phyloP scores from a whole-genome alignment of 2,329 filamentous ascomycete species.

The Penicillium sp. region DNA sequence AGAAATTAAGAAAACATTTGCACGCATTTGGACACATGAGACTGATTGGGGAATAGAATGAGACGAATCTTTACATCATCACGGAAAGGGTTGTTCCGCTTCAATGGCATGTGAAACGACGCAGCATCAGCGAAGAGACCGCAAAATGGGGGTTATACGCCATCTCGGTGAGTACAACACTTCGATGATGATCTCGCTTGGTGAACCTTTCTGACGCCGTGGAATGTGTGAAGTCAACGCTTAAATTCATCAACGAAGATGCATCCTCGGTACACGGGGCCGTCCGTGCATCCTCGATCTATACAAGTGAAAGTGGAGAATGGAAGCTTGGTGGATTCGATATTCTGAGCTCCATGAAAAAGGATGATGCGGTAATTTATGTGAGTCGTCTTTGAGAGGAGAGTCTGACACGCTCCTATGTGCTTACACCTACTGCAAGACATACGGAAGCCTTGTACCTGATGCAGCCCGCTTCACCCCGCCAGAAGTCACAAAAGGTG shows the following conservation, averaged over 20 bases:
- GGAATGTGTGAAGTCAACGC: conserved; percentile 57
- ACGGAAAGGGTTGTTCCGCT: conserved; percentile 85
- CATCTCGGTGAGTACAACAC: conserved; percentile 57
- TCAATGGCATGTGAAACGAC: conserved; percentile 82
- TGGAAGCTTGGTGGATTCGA: conserved; percentile 97
- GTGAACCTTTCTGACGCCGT: background rate
- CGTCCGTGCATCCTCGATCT: conserved; percentile 78
- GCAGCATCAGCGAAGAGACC: conserved; percentile 82
- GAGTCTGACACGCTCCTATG: background rate
- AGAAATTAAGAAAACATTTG: background rate
- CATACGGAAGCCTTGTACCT: conserved; percentile 78
- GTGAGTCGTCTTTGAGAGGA: conserved; percentile 39
- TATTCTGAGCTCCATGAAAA: conserved; percentile 87
- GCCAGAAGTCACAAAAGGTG: conserved; percentile 75
- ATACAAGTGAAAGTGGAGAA: conserved; percentile 91
- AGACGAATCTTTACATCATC: conserved; percentile 91
- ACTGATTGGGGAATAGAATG: conserved; percentile 55
- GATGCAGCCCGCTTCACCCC: conserved; percentile 79
- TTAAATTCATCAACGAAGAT: conserved; percentile 95
- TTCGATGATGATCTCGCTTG: background rate
- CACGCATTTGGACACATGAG: conserved; percentile 9
- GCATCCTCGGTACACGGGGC: conserved; percentile 86
- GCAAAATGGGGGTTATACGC: conserved; percentile 93
- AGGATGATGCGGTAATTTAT: conserved; percentile 90
- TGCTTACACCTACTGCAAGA: conserved; percentile 45